Evolutionary conservation across 345 rosid genomes (phyloP), one percentile per base, ranked within the genome.

Genomic region (Viola odorata): DNA sequence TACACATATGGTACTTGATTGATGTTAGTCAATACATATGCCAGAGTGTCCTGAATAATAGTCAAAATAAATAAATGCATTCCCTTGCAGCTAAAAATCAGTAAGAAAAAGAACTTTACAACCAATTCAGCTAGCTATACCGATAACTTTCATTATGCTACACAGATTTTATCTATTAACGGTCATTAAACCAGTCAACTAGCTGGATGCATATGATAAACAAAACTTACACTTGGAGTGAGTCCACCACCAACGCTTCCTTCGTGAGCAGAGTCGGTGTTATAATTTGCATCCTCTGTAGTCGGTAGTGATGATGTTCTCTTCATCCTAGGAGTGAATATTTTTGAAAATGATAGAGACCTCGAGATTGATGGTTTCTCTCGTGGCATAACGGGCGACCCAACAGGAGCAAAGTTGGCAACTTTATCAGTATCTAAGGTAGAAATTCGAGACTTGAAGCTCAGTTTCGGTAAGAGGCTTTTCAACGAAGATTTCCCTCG

Each of bases 241-340:
- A 64, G 74, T 23, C 78, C 62, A 69, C 82, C 69, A 60, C 68
- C 64, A 41, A 55, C 37, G 77, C 68, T 72, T 69, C 80, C 95
- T 47, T 71, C 75, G 1, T 72, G 63, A 58, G 69, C 44, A 37
- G 88, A 74, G 59, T 83, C 94, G 3, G 77, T 67, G 65, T 71
- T 81, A 37, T 81, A 75, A 53, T 65, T 70, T 40, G 55, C 61
- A 55, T 79, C 50, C 8, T 82, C 69, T 67, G 88, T 79, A 54
- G 82, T 83, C 49, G 98, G 98, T 7, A 92, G 75, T 4, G 98
- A 92, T 6, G 96, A 87, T 38, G 96, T 80, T 75, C 96, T 78
- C 60, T 80, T 84, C 53, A 89, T 87, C 76, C 84, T 64, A 23
- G 98, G 97, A 50, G 89, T 80, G 77, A 92, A 92, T 15, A 89